phyloP scores from a whole-genome alignment of 83 land plant genomes.

The Thuja plicata region DNA sequence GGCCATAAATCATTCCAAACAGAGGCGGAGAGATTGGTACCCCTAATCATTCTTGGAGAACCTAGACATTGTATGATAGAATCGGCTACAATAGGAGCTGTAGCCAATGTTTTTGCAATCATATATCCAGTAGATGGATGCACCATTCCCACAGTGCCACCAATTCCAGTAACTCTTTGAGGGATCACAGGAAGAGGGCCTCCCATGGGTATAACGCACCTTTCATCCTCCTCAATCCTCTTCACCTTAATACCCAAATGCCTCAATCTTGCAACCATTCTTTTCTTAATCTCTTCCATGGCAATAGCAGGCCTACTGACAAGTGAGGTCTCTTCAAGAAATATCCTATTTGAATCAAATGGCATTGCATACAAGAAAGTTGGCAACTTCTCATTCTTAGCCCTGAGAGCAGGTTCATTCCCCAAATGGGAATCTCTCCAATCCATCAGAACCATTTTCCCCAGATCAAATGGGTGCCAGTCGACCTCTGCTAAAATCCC shows the following conservation, averaged over 20 bases:
- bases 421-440: conserved; percentile 65
- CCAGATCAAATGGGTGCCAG: conserved; percentile 56
- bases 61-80: conserved; percentile 36
- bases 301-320: conserved; percentile 67
- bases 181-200: conserved; percentile 75
- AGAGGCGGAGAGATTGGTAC: conserved; percentile 35
- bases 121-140: conserved; percentile 71
- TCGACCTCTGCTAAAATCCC: conserved; percentile 86
- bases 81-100: conserved; percentile 51
- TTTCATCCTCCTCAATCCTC: conserved; percentile 75
- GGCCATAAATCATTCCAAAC: conserved; percentile 85
- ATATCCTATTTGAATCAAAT: conserved; percentile 39
- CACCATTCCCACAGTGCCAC: conserved; percentile 61
- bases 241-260: conserved; percentile 67
- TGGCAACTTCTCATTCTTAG: conserved; percentile 35
- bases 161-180: conserved; percentile 52
- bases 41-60: conserved; percentile 6
- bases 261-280: conserved; percentile 73
- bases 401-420: conserved; percentile 34
- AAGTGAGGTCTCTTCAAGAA: conserved; percentile 77
- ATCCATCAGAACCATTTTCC: conserved; percentile 75
- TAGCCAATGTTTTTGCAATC: conserved; percentile 58
- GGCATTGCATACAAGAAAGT: conserved; percentile 76
- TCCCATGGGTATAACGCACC: conserved; percentile 83
- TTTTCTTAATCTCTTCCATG: conserved; percentile 50